phyloP scores from a whole-genome alignment of 192 early-diverging fungal species.

The Coemansia reversa region DNA sequence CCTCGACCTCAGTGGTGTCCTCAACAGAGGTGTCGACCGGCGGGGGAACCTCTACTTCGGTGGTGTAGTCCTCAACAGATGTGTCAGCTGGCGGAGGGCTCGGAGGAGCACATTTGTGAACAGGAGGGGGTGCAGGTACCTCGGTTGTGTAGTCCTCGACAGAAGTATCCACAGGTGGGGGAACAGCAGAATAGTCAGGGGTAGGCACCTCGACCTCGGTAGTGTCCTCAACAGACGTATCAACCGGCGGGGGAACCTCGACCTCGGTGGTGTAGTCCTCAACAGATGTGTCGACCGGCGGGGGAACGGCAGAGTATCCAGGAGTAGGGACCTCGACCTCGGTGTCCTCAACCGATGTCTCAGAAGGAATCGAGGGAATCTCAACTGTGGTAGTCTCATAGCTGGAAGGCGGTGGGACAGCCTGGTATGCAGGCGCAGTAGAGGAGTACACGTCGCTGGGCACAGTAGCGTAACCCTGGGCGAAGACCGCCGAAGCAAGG shows the following conservation, averaged over 20 bases:
- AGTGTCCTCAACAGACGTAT: background rate
- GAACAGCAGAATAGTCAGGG: too few relatives aligned
- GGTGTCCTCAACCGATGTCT: too few relatives aligned
- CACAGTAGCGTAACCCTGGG: constrained; percentile 11
- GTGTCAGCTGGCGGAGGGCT: background rate
- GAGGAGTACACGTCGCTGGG: constrained; percentile 28
- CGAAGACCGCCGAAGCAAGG: constrained; percentile 34
- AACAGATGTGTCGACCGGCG: background rate
- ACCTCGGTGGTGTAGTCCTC: background rate
- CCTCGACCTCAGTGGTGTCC: too few relatives aligned
- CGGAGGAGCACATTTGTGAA: too few relatives aligned
- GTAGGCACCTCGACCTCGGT: background rate
- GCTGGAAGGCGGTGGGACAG: constrained; percentile 7
- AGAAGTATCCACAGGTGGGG: too few relatives aligned
- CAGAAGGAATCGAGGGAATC: background rate
- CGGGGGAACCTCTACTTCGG: too few relatives aligned
- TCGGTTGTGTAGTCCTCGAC: too few relatives aligned
- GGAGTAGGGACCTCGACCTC: background rate
- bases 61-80: too few relatives aligned
- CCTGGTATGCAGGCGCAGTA: constrained; percentile 16
- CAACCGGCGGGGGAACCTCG: background rate
- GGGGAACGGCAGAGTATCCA: background rate
- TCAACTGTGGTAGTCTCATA: too few relatives aligned
- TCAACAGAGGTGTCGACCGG: too few relatives aligned
- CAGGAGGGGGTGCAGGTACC: too few relatives aligned